Evolutionary conservation across 1,284 basidiomycete genomes (phyloP).

Genomic region (Fomitiporia mediterranea): DNA sequence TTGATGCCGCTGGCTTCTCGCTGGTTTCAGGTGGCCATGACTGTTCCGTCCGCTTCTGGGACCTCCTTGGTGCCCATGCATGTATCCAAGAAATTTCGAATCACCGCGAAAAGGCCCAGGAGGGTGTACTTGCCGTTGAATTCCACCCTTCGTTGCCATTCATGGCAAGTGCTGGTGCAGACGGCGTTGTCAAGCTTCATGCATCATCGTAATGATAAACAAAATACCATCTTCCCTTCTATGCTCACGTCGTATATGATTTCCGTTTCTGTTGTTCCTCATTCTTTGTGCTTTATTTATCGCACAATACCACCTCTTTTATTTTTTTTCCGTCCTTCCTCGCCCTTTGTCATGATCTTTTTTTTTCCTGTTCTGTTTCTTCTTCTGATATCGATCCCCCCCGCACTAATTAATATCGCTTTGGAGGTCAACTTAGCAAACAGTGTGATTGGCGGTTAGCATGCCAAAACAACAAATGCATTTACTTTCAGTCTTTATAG

Average conservation of each 20-base stretch:
- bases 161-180: constrained; percentile 90
- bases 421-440: constrained; percentile 13
- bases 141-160: constrained; percentile 84
- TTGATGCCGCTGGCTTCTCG: constrained; percentile 83
- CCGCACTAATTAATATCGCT: constrained; percentile 8
- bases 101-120: constrained; percentile 83
- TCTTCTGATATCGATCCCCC: not conserved
- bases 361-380: not conserved
- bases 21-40: constrained; percentile 92
- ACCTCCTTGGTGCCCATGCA: constrained; percentile 72
- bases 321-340: not conserved
- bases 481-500: constrained; percentile 10
- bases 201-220: constrained; percentile 58
- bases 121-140: constrained; percentile 86
- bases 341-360: not conserved
- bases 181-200: constrained; percentile 91
- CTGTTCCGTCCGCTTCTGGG: constrained; percentile 94
- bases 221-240: constrained; percentile 22
- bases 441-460: constrained; percentile 1
- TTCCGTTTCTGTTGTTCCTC: too few relatives aligned
- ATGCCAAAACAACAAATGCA: constrained; percentile 12
- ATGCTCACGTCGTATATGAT: constrained; percentile 15
- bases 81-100: constrained; percentile 89
- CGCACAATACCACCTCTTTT: constrained; percentile 10
- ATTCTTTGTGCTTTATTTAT: constrained; percentile 15